A percentile compares a stretch with the other conserved stretches of the same genome.
These are phyloP conservation scores for Groenewaldozyma tartarivorans DNA, from an alignment of 805 yeast species.

Conservation along the genomic window DNA sequence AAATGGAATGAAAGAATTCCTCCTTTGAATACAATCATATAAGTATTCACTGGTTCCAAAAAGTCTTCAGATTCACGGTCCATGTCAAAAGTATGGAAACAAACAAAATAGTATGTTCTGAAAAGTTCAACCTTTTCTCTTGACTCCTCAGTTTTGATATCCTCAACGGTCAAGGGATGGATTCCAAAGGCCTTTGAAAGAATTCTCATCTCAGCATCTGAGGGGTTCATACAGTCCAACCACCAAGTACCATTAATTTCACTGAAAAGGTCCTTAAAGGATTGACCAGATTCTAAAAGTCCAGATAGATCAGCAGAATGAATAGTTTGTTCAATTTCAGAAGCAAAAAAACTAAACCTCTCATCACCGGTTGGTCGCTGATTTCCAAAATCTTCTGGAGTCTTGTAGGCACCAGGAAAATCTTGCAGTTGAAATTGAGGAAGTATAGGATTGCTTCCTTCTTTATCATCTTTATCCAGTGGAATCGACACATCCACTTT, in stretches of 20 bases:
- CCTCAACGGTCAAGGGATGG: conserved; percentile 97
- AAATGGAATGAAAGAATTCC: conserved; percentile 55
- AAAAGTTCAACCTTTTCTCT: conserved; percentile 96
- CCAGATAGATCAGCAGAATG: conserved; percentile 85
- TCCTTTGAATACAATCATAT: conserved; percentile 51
- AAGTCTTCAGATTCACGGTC: conserved; percentile 77
- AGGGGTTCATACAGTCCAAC: conserved; percentile 90
- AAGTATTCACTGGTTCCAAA: conserved; percentile 51
- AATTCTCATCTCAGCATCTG: conserved; percentile 89
- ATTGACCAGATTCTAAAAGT: conserved; percentile 46
- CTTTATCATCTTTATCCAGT: background rate
- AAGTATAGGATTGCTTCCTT: background rate
- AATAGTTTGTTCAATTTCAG: conserved; percentile 75
- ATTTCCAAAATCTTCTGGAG: background rate
- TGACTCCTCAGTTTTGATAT: conserved; percentile 90
- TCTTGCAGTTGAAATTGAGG: background rate
- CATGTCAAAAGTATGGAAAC: conserved; percentile 93
- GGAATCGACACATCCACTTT: conserved; percentile 1
- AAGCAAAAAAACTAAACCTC: conserved; percentile 72
- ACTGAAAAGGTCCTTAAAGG: conserved; percentile 60
- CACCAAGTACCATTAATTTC: conserved; percentile 83
- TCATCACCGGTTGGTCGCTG: background rate
- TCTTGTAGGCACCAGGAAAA: background rate
- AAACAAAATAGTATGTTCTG: conserved; percentile 82
- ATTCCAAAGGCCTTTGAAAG: conserved; percentile 90